A percentile compares a stretch with the other conserved stretches of the same genome.
Evolutionary conservation across 73 alveolate species (phyloP).

Genomic region (Paraurostyla sp.): DNA sequence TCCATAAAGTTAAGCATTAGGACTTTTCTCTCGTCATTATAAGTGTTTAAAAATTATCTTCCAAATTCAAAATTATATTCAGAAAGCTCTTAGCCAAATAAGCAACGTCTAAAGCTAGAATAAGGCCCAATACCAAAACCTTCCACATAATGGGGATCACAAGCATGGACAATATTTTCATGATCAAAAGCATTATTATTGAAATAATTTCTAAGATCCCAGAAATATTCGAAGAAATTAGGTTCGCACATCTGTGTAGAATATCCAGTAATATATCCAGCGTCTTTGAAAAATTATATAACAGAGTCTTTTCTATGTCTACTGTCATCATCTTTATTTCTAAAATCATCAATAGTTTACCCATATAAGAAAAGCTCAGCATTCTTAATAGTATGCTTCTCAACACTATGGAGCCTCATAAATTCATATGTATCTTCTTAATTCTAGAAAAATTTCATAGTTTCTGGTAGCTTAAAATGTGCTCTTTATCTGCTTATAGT

Average conservation of each 20-base stretch:
- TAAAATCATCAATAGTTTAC: neutral
- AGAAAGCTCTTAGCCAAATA: constrained; percentile 83
- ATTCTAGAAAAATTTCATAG: constrained; percentile 75
- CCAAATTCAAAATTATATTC: constrained; percentile 85
- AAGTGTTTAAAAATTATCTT: constrained; percentile 77
- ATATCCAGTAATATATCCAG: constrained; percentile 84
- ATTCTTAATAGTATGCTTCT: constrained; percentile 75
- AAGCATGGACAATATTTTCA: constrained; percentile 79
- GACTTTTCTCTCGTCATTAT: constrained; percentile 78
- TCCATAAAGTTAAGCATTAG: constrained; percentile 79
- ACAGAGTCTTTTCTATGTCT: constrained; percentile 33
- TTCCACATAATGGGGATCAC: constrained; percentile 83
- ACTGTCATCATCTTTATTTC: too few species aligned
- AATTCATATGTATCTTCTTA: constrained; percentile 65
- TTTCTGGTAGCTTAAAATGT: constrained; percentile 65
- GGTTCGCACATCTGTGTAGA: constrained; percentile 8
- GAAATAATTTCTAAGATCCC: constrained; percentile 68
- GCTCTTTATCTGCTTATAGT: constrained; percentile 73
- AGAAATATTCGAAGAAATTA: constrained; percentile 71
- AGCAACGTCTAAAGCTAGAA: constrained; percentile 83
- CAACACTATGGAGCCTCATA: constrained; percentile 75
- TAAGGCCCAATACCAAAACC: constrained; percentile 83
- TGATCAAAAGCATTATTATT: constrained; percentile 74
- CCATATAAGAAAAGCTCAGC: constrained; percentile 79
- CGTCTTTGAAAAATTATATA: constrained; percentile 70